Conservation (phyloP, 768 basidiomycete genomes). For the Exsudoporus frostii region DNA sequence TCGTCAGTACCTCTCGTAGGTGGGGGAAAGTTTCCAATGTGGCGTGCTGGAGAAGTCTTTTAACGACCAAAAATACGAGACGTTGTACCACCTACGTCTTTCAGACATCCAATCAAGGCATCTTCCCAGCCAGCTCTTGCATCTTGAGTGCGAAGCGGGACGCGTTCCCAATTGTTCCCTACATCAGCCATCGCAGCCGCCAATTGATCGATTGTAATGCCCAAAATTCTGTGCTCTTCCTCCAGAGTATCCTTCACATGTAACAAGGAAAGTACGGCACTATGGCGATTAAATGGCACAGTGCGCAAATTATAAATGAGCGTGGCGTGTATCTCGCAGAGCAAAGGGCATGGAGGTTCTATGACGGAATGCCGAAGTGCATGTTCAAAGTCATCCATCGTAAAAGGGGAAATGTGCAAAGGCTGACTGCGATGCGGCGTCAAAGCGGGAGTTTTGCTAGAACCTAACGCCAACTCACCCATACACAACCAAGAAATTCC, state of each 20-base stretch:
- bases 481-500: conserved; percentile 93
- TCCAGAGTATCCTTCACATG: conserved; percentile 37
- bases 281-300: conserved; percentile 71
- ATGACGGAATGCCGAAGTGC: conserved; percentile 72
- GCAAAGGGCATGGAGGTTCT: conserved; percentile 71
- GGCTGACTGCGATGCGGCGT: conserved; percentile 58
- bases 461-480: conserved; percentile 55
- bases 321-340: conserved; percentile 85
- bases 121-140: conserved; percentile 90
- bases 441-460: not conserved
- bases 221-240: conserved; percentile 45
- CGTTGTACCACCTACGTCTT: conserved; percentile 65
- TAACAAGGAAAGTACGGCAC: conserved; percentile 66
- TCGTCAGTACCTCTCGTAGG: conserved; percentile 66
- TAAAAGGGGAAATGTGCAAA: conserved; percentile 81
- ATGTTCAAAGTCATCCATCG: conserved; percentile 90
- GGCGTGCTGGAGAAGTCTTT: conserved; percentile 55
- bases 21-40: conserved; percentile 69
- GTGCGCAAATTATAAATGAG: conserved; percentile 91
- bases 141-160: conserved; percentile 68
- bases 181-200: conserved; percentile 69
- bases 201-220: conserved; percentile 61
- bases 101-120: conserved; percentile 81
- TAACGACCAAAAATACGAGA: not conserved
- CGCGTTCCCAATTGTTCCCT: conserved; percentile 85